Base-by-base conservation (phyloP, 2,329 filamentous ascomycete genomes). In the Didymosphaeria variabile region DNA sequence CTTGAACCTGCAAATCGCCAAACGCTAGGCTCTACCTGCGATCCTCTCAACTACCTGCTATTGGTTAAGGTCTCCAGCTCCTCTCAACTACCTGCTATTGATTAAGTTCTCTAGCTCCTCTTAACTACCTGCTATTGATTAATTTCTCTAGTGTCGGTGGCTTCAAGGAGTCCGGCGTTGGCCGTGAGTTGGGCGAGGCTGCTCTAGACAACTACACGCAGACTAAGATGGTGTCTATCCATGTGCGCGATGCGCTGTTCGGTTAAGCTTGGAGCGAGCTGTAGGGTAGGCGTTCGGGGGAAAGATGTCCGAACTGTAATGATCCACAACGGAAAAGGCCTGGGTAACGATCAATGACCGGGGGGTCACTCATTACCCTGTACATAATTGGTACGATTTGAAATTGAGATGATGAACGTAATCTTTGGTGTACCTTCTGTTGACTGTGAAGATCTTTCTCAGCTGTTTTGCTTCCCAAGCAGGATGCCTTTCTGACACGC, bases 101-200 rank as follows among this genome's bases (percentile, higher is more conserved):
- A n/a, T n/a, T n/a, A n/a, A n/a, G n/a, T n/a, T n/a, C n/a, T n/a
- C n/a, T n/a, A n/a, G n/a, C n/a, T n/a, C n/a, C n/a, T n/a, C n/a
- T n/a, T n/a, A n/a, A n/a, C n/a, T n/a, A n/a, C n/a, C n/a, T n/a
- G n/a, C n/a, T n/a, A n/a, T n/a, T n/a, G n/a, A n/a, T n/a, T n/a
- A n/a, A n/a, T n/a, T n/a, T n/a, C n/a, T n/a, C n/a, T n/a, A n/a
- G n/a, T n/a, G n/a, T 85, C 71, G 83, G 83, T 63, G 83, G 83
- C 6, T 84, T 75, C 74, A 84, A 84, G 75, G 80, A 83, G 77
- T 79, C 67, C 23, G 82, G 82, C 69, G 79, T 83, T 51, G 82
- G 82, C 32, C 81, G 82, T 66, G 82, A 84, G 73, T 71, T 84
- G 49, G 82, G 82, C 61, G 82, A 84, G 79, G 80, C 80, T 34